Base-by-base conservation (phyloP, 106 monocot species). In the Acorus calamus region DNA sequence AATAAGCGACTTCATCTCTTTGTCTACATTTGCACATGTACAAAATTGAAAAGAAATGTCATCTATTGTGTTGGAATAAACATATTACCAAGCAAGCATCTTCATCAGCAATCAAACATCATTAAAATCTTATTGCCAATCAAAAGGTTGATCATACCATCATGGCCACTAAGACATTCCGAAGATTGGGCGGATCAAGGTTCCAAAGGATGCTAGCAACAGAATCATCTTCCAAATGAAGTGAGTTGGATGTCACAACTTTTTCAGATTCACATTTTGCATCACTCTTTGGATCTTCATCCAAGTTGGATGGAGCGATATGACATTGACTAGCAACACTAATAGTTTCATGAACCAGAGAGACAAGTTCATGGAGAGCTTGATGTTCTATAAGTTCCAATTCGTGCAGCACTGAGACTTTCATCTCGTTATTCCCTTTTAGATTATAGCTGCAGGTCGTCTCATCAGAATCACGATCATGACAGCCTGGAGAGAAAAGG, bases 321-420 rank as follows among this genome's bases (percentile, higher is more conserved):
- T 76, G 62, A 61, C 62, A 48, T 60, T 75, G 74, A 55, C 72
- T 61, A 62, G 49, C 46, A 61, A 49, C 59, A 60, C 76, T 69
- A 54, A 80, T 53, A 69, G 62, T 75, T 4, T 80, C 66, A 76
- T 93, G 88, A 68, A 93, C 88, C 57, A 88, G 67, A 66, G 88
- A 86, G 2, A 91, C 57, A 11, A 91, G 64, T 67, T 83, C 45
- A 73, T 83, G 70, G 49, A 91, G 83, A 11, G 61, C 53, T 52
- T 71, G 69, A 54, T 78, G 59, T 46, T 70, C 72, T 52, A n/a
- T 12, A 11, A 86, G 78, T 53, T 91, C 86, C 43, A 91, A 54
- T 52, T 76, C 55, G 48, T 74, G 47, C 54, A 77, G 50, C 6
- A 62, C 47, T n/a, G 11, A 4, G 11, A 66, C 64, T 59, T 65